phyloP scores from a whole-genome alignment of 2,329 filamentous ascomycete species.

The Pseudocercospora fijiensis region DNA sequence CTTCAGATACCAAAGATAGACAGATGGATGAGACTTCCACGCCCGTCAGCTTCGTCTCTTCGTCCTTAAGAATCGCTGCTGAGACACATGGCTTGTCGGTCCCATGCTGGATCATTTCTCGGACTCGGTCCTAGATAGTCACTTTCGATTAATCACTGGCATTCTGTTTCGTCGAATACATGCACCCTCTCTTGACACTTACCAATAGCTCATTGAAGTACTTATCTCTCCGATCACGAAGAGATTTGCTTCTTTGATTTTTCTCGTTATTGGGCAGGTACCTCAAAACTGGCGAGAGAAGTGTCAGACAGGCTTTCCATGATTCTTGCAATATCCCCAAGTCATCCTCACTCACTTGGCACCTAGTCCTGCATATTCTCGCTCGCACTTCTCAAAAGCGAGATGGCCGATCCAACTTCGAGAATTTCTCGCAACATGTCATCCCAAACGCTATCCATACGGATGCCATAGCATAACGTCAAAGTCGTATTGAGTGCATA shows the following conservation, averaged over 20 bases:
- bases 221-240: slow-evolving; percentile 50
- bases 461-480: slow-evolving; percentile 56
- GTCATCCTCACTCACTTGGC: slow-evolving; percentile 31
- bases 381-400: slow-evolving; percentile 50
- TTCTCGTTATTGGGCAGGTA: slow-evolving; percentile 56
- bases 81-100: slow-evolving; percentile 57
- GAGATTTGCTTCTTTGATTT: slow-evolving; percentile 48
- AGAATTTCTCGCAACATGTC: slow-evolving; percentile 54
- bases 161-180: no score
- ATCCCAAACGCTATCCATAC: slow-evolving; percentile 57
- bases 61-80: slow-evolving; percentile 55
- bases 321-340: no score
- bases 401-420: slow-evolving; percentile 54
- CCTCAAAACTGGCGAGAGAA: slow-evolving; percentile 40
- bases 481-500: slow-evolving; percentile 57
- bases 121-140: slow-evolving; percentile 46
- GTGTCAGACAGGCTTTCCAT: no score
- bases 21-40: slow-evolving; percentile 57
- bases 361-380: slow-evolving; percentile 58
- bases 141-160: not conserved
- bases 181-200: not conserved
- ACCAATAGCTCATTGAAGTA: slow-evolving; percentile 51
- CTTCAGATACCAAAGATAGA: slow-evolving; percentile 54
- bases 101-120: slow-evolving; percentile 52
- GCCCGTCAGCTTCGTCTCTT: slow-evolving; percentile 54